Base-by-base conservation (phyloP, 805 yeast genomes). In the Tetrapisispora iriomotensis region DNA sequence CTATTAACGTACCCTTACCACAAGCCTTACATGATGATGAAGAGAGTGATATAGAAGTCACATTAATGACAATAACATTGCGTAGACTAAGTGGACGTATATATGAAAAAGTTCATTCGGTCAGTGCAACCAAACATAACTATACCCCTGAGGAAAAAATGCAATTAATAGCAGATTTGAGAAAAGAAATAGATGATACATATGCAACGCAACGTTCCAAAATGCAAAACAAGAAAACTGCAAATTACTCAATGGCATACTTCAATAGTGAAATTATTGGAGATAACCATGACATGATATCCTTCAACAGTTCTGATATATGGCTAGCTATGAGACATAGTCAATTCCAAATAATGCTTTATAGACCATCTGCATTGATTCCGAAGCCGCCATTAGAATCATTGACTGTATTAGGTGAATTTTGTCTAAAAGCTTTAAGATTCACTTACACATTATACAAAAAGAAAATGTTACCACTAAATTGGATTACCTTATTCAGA, bases 401-500 rank as follows among this genome's bases (percentile, higher is more conserved):
- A 6, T 40, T 73, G 26, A 61, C 66, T n/a, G 56, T 61, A 10
- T 45, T 73, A 34, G 72, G 75, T 0, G 67, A 66, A 30, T 64
- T 66, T 13, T 69, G 74, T 39, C 48, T 71, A 12, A 67, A 70
- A 34, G 66, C 69, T 10, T 50, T 71, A 33, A 65, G 73, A 15
- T 67, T 65, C 47, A 67, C 72, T 1, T 71, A 71, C 53, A 64
- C 62, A 30, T 45, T 72, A 4, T 72, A 67, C 53, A 63, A 66
- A 29, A 59, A 67, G 8, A 67, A 65, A 36, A 47, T 67, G 29
- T 49, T 72, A 24, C 77, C 76, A 0, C 50, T 68, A 42, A 71
- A 68, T 41, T 72, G 77, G 77, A 66, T 70, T 17, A 68, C 74
- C 1, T 48, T 69, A 8, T 66, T 68, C 45, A 58, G 73, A 38